Conservation (phyloP, 2,329 filamentous ascomycete species). For the Sporothrix humicola region DNA sequence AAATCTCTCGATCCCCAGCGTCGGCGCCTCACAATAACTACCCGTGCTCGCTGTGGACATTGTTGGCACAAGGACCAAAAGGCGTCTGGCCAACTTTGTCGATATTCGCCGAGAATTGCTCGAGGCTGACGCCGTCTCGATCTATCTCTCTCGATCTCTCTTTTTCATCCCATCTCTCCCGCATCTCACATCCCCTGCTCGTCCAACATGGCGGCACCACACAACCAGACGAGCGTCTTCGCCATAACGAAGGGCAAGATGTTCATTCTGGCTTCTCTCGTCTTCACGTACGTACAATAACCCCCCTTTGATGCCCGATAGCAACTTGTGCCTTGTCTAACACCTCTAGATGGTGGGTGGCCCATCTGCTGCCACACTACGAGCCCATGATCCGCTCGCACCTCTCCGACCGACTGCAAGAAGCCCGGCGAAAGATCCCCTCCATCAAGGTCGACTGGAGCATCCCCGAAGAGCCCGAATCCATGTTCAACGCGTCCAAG, state of each 20-base stretch:
- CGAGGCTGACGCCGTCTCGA: background rate
- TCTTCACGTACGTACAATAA: constrained; percentile 47
- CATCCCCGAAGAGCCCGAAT: constrained; percentile 43
- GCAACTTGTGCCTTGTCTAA: background rate
- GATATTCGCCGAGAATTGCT: background rate
- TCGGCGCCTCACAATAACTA: background rate
- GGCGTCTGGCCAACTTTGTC: background rate
- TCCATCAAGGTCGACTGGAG: constrained; percentile 51
- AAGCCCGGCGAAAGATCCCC: constrained; percentile 50
- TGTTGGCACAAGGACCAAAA: background rate
- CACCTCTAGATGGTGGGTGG: constrained; percentile 54
- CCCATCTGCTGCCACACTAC: constrained; percentile 52
- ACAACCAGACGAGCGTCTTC: constrained; percentile 39
- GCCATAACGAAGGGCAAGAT: constrained; percentile 47
- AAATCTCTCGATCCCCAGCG: background rate
- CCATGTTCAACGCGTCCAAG: constrained; percentile 55
- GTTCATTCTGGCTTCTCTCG: constrained; percentile 46
- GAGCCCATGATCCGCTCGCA: constrained; percentile 50
- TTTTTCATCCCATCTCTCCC: background rate
- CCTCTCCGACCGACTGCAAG: constrained; percentile 48
- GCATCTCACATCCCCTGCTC: background rate
- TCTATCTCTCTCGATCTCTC: background rate
- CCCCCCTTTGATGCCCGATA: background rate
- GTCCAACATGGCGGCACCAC: constrained; percentile 36
- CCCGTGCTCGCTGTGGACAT: background rate